Conservation (phyloP, 192 early-diverging fungal genomes). For the Rhizoclosmatium globosum region DNA sequence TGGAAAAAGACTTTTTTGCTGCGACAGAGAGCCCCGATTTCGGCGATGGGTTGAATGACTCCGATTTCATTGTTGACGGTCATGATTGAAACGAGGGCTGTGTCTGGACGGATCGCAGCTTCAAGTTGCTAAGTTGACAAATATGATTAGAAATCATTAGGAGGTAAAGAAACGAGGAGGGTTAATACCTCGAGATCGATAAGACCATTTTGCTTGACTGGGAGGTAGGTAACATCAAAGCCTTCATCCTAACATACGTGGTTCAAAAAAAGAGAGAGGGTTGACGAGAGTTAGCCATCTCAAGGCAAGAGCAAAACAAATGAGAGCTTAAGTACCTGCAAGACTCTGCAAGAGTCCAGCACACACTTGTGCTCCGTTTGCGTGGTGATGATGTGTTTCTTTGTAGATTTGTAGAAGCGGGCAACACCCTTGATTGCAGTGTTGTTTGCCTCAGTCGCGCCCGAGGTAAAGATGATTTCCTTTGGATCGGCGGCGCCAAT, state of each 20-base stretch:
- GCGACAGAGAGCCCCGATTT: constrained; percentile 86
- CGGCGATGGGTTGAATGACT: constrained; percentile 90
- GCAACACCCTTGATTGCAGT: constrained; percentile 93
- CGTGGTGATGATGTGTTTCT: constrained; percentile 96
- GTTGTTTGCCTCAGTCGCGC: constrained; percentile 98
- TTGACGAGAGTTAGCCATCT: too few relatives aligned
- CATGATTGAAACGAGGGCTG: constrained; percentile 93
- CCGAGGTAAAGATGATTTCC: constrained; percentile 96
- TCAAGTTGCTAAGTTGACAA: constrained; percentile 60
- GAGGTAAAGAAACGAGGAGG: not conserved
- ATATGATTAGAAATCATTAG: constrained; percentile 17
- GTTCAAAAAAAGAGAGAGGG: not conserved
- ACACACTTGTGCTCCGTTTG: constrained; percentile 99
- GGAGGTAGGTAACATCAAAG: constrained; percentile 94
- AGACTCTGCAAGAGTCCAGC: constrained; percentile 93
- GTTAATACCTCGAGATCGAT: constrained; percentile 73
- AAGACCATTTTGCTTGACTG: constrained; percentile 83
- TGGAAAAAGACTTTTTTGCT: constrained; percentile 93
- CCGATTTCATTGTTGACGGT: constrained; percentile 99
- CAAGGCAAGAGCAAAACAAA: not conserved
- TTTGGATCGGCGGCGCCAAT: constrained; percentile 90
- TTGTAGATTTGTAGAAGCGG: constrained; percentile 91
- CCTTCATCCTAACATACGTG: constrained; percentile 72
- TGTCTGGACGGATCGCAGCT: constrained; percentile 88
- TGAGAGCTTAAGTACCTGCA: constrained; percentile 56